A percentile compares a stretch with the other conserved stretches of the same genome.
These are phyloP conservation scores for Panaeolus cyanescens DNA, from an alignment of 768 basidiomycete species.

Conservation along the genomic window DNA sequence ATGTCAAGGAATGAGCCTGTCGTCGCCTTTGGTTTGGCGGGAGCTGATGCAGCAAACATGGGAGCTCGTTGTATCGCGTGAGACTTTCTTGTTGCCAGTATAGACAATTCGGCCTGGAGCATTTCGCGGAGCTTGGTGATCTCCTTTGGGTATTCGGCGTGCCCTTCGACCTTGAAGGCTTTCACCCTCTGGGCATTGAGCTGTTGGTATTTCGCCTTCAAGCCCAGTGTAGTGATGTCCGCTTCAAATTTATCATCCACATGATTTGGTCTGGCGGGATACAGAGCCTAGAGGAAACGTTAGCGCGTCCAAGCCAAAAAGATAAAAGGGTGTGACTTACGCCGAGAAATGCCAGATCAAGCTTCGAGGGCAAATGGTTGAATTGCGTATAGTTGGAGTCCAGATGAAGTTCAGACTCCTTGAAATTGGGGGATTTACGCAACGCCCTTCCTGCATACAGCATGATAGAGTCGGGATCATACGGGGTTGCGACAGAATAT, in stretches of 20 bases:
- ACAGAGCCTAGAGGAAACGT: background rate
- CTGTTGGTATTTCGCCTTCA: background rate
- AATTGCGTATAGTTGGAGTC: background rate
- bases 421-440: background rate
- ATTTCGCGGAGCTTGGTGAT: conserved; percentile 4
- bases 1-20: conserved; percentile 12
- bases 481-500: background rate
- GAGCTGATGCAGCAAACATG: background rate
- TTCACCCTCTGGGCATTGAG: background rate
- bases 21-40: conserved; percentile 2
- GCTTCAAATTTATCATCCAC: conserved; percentile 3
- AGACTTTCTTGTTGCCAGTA: too few species aligned
- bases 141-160: background rate
- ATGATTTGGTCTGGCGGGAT: background rate
- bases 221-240: background rate
- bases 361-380: background rate
- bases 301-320: background rate
- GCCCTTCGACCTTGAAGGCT: conserved; percentile 1
- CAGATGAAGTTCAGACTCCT: background rate
- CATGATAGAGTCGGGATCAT: conserved; percentile 9
- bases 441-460: background rate
- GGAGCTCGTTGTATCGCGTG: too few species aligned
- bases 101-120: too few species aligned
- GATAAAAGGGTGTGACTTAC: background rate
- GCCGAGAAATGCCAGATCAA: conserved; percentile 7